Base-by-base conservation (phyloP, 148 eudicot species). In the Amaranthus hypochondriacus region DNA sequence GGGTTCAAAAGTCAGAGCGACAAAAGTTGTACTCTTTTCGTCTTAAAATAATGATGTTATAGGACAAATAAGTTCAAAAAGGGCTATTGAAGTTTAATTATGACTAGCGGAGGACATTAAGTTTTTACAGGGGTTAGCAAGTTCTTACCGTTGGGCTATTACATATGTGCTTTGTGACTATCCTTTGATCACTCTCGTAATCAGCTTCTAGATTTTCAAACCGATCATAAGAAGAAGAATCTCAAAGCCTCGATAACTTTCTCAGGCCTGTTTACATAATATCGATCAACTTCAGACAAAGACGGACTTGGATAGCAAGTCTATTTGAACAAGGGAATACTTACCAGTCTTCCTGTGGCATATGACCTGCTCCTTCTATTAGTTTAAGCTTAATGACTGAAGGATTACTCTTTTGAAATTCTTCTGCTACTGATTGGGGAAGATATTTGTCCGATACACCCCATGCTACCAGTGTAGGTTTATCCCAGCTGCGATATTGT, bases 281-380 rank as follows among this genome's bases (percentile, higher is more conserved):
- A 71, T 56, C 18, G 47, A 66, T 76, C 64, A 61, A 21, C 48
- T 51, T 70, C 56, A 6, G 62, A 13, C 74, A 58, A 39, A 63
- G 65, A 54, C 52, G 49, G 60, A 47, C 46, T 74, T 68, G 55
- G 57, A 57, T 51, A 9, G 52, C 11, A 42, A 67, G 21, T 64
- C 39, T 7, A 53, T 50, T 60, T 54, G 7, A 63, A 48, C 44
- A 62, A 48, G 13, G 65, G 28, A 49, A 44, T 28, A 65, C 71
- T 83, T 85, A 95, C 99, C 99, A 95, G 84, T 95, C 99, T 79
- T 95, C 99, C 70, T 95, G 99, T 57, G 99, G 99, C 99, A 95
- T 95, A 77, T 95, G 99, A 83, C 99, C 99, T 47, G 99, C 99
- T 59, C 99, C 99, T 90, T 95, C 99, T 67, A 95, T 85, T 72